phyloP scores from a whole-genome alignment of 331 rosid species.

The Pyrus hybrid region DNA sequence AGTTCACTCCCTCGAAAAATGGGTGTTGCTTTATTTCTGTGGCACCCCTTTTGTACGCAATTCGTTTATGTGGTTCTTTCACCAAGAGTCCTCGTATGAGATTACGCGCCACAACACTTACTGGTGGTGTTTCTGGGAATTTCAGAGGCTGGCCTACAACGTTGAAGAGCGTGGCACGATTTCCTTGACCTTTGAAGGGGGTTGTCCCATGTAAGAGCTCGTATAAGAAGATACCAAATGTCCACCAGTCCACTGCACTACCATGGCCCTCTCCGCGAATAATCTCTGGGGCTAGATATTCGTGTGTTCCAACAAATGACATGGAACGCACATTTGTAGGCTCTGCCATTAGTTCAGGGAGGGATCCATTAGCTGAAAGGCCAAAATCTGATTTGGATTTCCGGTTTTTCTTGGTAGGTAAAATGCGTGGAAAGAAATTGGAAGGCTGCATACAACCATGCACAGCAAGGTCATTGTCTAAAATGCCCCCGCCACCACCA shows the following conservation, averaged over 20 bases:
- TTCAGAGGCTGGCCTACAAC: slow-evolving; percentile 72
- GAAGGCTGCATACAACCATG: slow-evolving; percentile 45
- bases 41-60: slow-evolving; percentile 78
- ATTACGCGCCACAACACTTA: slow-evolving; percentile 47
- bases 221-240: slow-evolving; percentile 79
- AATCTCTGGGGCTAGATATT: slow-evolving; percentile 80
- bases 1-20: slow-evolving; percentile 77
- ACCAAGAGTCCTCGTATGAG: slow-evolving; percentile 69
- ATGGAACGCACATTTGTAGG: slow-evolving; percentile 76
- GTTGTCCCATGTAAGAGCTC: slow-evolving; percentile 78
- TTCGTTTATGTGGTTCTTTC: slow-evolving; percentile 74
- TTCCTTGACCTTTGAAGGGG: slow-evolving; percentile 73
- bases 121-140: slow-evolving; percentile 63
- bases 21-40: slow-evolving; percentile 80
- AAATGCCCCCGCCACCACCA: slow-evolving; percentile 14
- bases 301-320: slow-evolving; percentile 93
- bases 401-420: slow-evolving; percentile 58
- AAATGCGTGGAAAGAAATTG: slow-evolving; percentile 60
- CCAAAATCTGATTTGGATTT: slow-evolving; percentile 77
- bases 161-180: slow-evolving; percentile 66
- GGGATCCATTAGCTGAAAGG: slow-evolving; percentile 37
- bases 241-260: slow-evolving; percentile 95
- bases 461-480: slow-evolving; percentile 37
- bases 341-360: slow-evolving; percentile 82
- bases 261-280: slow-evolving; percentile 84